These are phyloP conservation scores for Phlyctochytrium bullatum DNA, from an alignment of 192 early-diverging fungal species.

Conservation along the genomic window DNA sequence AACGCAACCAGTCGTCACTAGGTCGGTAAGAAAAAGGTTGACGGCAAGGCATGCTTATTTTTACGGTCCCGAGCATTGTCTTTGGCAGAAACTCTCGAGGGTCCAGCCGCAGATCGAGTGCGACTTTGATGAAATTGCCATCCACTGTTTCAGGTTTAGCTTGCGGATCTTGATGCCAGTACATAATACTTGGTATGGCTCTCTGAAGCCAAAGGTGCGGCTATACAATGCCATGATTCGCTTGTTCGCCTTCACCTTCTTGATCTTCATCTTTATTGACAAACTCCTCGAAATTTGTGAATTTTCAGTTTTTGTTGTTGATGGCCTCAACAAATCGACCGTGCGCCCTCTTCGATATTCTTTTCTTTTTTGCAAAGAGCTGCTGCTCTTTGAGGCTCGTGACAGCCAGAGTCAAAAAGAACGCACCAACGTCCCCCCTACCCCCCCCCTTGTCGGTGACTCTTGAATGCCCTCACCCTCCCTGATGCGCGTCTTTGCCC, in stretches of 20 bases:
- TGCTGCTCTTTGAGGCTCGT: too few relatives aligned
- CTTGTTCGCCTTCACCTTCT: constrained; percentile 78
- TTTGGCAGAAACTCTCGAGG: constrained; percentile 60
- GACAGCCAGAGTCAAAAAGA: too few relatives aligned
- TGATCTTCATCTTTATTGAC: constrained; percentile 73
- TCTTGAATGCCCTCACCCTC: too few relatives aligned
- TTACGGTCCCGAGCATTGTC: constrained; percentile 63
- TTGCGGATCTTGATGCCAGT: constrained; percentile 13
- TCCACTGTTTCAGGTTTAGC: constrained; percentile 56
- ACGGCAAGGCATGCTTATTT: constrained; percentile 54
- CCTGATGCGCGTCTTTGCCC: too few relatives aligned
- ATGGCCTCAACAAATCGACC: too few relatives aligned
- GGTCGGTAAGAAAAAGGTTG: constrained; percentile 1
- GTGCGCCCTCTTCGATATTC: too few relatives aligned
- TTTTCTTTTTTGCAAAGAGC: too few relatives aligned
- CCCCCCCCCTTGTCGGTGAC: too few relatives aligned
- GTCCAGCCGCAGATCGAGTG: constrained; percentile 60
- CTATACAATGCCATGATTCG: constrained; percentile 79
- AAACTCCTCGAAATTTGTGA: too few relatives aligned
- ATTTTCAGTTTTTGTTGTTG: too few relatives aligned
- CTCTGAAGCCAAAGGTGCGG: constrained; percentile 78
- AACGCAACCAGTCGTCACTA: constrained; percentile 74
- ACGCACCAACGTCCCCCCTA: too few relatives aligned
- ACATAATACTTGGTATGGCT: constrained; percentile 89
- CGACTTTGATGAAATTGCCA: constrained; percentile 75